Base-by-base conservation (phyloP, 345 rosid species). In the Euphorbia pulcherrima region DNA sequence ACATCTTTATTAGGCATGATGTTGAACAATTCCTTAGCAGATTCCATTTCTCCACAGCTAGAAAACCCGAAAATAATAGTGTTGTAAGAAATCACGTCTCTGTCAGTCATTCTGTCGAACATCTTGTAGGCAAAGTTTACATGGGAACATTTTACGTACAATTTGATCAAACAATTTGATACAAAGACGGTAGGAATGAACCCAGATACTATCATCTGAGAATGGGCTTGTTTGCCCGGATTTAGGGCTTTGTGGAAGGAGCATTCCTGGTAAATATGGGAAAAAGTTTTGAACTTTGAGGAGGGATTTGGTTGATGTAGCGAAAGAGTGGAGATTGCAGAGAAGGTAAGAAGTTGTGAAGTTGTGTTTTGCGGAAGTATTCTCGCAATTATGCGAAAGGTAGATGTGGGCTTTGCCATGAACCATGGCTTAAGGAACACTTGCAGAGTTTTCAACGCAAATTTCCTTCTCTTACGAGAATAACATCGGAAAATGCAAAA, bases 51-150 rank as follows among this genome's bases (percentile, higher is more conserved):
- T 44, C 83, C 87, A 75, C 71, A 41, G 51, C 79, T 77, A 9
- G 85, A 90, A 56, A 83, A 86, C 6, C 89, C 89, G 48, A 66
- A 85, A 33, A 93, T 73, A 83, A 90, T 65, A 0, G 86, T 77
- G 55, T 90, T 90, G 88, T 90, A 89, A 2, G 98, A 87, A 68
- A 93, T 85, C 8, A 81, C 81, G 73, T 90, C 98, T 71, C 83
- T 78, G 0, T 62, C 63, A 17, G 75, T 77, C 90, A 93, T 93
- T 82, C 37, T 67, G 35, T 86, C 92, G 68, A 93, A 93, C 90
- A 85, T 70, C 57, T 67, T 80, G 64, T 41, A 70, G n/a, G 97
- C 96, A 69, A 57, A 69, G 1, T 30, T 69, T 72, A 90, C 69
- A 64, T 74, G 61, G 41, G 61, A 75, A 51, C 94, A 86, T 62